Conservation (phyloP, 306 rosid species). For the Rosa rugosa region DNA sequence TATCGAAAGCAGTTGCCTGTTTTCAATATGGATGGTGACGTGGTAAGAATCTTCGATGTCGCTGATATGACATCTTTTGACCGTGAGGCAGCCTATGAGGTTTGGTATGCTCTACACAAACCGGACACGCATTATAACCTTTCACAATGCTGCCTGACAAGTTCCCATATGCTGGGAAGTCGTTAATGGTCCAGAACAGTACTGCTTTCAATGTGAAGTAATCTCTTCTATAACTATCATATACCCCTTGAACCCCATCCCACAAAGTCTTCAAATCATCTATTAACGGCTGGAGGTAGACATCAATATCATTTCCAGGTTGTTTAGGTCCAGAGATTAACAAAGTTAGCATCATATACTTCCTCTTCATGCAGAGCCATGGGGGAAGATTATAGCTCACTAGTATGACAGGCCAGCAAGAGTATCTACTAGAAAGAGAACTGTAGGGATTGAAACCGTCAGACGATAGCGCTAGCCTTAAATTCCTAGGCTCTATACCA, state of each 20-base stretch:
- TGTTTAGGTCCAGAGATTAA: background rate
- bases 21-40: background rate
- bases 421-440: too few relatives aligned
- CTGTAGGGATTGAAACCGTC: background rate
- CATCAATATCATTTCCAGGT: too few relatives aligned
- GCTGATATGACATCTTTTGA: too few relatives aligned
- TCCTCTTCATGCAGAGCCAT: constrained; percentile 1
- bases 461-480: background rate
- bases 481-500: background rate
- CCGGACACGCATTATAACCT: background rate
- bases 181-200: background rate
- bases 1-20: background rate
- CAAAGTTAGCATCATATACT: background rate
- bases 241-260: background rate
- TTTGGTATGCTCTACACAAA: background rate
- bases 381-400: background rate
- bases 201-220: background rate
- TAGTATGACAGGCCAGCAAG: constrained; percentile 2
- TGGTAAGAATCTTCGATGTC: background rate
- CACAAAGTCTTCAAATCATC: constrained; percentile 3
- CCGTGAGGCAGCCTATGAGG: background rate
- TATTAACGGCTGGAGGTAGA: background rate
- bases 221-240: background rate
- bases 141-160: background rate
- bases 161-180: constrained; percentile 10